phyloP scores from a whole-genome alignment of 2,329 filamentous ascomycete genomes.

The Cladophialophora carrionii region DNA sequence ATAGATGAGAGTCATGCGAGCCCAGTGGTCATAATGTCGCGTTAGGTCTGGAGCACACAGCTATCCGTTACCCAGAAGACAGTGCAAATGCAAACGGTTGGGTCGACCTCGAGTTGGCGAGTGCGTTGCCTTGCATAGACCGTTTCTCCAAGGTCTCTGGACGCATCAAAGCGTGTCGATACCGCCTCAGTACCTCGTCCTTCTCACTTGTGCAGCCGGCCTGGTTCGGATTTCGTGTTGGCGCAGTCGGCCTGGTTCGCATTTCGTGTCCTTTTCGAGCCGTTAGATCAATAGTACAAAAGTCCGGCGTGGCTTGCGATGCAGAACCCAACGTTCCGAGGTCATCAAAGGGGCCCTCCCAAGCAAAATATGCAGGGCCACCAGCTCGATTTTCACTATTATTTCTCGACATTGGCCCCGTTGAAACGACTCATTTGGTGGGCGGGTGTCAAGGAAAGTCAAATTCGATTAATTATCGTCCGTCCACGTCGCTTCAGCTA shows the following conservation, averaged over 20 bases:
- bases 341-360: constrained; percentile 23
- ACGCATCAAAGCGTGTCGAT: background rate
- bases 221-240: constrained; percentile 1
- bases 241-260: background rate
- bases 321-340: constrained; percentile 31
- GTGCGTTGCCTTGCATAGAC: too few relatives aligned
- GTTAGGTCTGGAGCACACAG: too few relatives aligned
- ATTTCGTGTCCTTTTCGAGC: constrained; percentile 9
- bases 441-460: constrained; percentile 46
- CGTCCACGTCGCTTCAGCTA: constrained; percentile 40
- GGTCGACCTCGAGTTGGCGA: too few relatives aligned
- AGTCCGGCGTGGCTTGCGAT: constrained; percentile 37
- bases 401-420: constrained; percentile 33
- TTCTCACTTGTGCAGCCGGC: background rate
- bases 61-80: too few relatives aligned
- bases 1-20: background rate
- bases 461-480: too few relatives aligned
- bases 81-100: too few relatives aligned
- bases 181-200: background rate
- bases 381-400: constrained; percentile 38
- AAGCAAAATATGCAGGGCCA: constrained; percentile 18
- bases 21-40: background rate
- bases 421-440: too few relatives aligned
- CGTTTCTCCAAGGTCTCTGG: too few relatives aligned
- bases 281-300: constrained; percentile 35